phyloP scores from a whole-genome alignment of 768 basidiomycete genomes.

The Russula dissimulans region DNA sequence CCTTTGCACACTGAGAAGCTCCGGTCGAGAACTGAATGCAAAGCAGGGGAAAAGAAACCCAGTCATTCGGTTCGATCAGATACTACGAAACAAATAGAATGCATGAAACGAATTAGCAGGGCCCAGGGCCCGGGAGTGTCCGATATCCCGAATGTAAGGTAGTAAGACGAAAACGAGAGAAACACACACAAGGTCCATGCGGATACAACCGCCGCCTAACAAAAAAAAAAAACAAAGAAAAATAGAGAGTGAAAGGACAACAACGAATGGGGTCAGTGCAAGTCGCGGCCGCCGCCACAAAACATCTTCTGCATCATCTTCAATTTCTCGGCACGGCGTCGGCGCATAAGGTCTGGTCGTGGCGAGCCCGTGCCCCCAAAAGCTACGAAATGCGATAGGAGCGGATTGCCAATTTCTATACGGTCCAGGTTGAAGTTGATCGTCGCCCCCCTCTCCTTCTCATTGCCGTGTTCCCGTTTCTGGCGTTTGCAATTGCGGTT shows the following conservation, averaged over 20 bases:
- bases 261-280: too few species aligned
- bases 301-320: not conserved
- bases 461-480: not conserved
- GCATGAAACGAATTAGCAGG: too few species aligned
- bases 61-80: too few species aligned
- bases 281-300: not conserved
- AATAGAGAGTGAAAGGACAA: not conserved
- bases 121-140: too few species aligned
- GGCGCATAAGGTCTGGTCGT: not conserved
- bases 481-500: not conserved
- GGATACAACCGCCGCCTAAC: not conserved
- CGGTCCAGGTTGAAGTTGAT: too few species aligned
- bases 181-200: not conserved
- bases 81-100: too few species aligned
- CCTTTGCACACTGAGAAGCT: too few species aligned
- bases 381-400: too few species aligned
- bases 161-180: not conserved
- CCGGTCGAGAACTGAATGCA: too few species aligned
- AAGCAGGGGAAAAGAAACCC: too few species aligned
- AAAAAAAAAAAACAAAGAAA: not conserved
- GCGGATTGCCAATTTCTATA: too few species aligned
- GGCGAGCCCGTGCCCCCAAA: too few species aligned
- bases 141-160: not conserved
- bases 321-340: not conserved
- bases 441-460: not conserved